Base-by-base conservation (phyloP, 306 rosid genomes). In the Sindora glabra region DNA sequence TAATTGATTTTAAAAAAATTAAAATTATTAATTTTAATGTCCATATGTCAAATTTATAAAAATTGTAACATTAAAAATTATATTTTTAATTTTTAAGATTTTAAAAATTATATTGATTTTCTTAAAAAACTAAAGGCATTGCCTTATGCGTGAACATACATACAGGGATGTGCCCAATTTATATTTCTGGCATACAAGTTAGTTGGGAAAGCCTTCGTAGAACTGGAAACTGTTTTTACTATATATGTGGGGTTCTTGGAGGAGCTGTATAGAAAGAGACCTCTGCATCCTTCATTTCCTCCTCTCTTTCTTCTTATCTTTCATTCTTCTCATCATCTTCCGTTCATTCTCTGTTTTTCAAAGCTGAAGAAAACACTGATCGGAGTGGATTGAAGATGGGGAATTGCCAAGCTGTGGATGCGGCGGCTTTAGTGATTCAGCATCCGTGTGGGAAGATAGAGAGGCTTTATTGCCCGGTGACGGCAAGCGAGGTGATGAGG, bases 331-430 rank as follows among this genome's bases (percentile, higher is more conserved):
- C n/a, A n/a, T n/a, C n/a, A n/a, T 65, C 72, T 17, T 55, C 48
- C 11, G 70, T 47, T 71, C 51, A 13, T 29, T 2, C 34, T 29
- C 34, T 29, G 8, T n/a, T n/a, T 1, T 1, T 29, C 34, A 41
- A 38, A 54, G 53, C 17, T 9, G 8, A 53, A 16, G 16, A 9
- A 48, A 17, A 22, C 53, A 27, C 18, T 19, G 9, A 14, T 41
- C 16, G 14, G 38, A 6, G 46, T 2, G 48, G 34, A 25, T 3
- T 25, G 65, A 68, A 47, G 7, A 92, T 94, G 99, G 99, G 99
- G 53, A 94, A 94, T 56, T 94, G 99, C 18, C 99, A 94, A 61
- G 97, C 97, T 42, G 85, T 94, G 23, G 99, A 94, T 59, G 95
- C 95, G 11, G 97, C 99, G 13, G 99, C 95, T 10, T 84, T 94